phyloP scores from a whole-genome alignment of 2,329 filamentous ascomycete genomes.

The Teratosphaeria nubilosa region DNA sequence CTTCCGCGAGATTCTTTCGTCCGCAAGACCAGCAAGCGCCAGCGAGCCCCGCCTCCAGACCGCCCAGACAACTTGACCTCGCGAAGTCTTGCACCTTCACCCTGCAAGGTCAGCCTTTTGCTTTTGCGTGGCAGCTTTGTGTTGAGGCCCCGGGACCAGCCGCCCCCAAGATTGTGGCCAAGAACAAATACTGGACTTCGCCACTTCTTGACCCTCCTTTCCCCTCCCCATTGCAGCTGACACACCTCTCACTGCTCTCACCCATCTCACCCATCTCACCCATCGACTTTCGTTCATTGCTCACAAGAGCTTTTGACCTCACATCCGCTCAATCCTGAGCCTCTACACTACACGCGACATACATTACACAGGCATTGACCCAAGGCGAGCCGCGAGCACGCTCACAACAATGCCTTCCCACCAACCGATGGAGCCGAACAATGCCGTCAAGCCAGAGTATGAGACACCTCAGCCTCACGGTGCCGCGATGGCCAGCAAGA shows the following conservation, averaged over 20 bases:
- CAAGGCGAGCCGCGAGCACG: not conserved
- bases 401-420: slow-evolving; percentile 40
- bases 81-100: not conserved
- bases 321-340: slow-evolving; percentile 5
- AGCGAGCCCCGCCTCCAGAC: not conserved
- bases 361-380: not conserved
- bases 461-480: slow-evolving; percentile 34
- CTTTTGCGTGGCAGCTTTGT: not conserved
- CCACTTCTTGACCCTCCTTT: not conserved
- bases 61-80: not conserved
- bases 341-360: not conserved
- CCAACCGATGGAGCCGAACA: slow-evolving; percentile 38
- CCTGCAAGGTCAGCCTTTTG: not conserved
- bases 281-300: slow-evolving; percentile 1
- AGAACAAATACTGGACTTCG: not conserved
- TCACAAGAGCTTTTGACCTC: not conserved
- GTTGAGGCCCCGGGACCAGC: not conserved
- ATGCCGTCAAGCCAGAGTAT: slow-evolving; percentile 40
- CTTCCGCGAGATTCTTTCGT: not conserved
- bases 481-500: slow-evolving; percentile 34
- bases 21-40: not conserved
- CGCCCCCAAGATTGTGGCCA: not conserved
- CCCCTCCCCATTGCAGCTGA: not conserved
- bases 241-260: not conserved
- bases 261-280: not conserved